A percentile compares a stretch with the other conserved stretches of the same genome.
Conservation (phyloP, 2,329 filamentous ascomycete species). For the Balansia obtecta region DNA sequence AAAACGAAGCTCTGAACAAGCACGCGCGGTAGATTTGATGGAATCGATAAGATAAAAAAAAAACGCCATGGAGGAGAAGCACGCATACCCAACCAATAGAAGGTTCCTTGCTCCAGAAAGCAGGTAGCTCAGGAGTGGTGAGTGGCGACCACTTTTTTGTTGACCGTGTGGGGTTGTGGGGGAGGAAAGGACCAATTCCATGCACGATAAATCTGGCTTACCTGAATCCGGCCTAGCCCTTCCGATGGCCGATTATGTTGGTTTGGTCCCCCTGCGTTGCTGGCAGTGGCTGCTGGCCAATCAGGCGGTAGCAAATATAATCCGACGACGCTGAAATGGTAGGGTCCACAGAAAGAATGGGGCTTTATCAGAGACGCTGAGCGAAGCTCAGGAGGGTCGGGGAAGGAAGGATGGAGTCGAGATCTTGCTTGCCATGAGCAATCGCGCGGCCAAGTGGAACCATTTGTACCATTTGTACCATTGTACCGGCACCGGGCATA, state of each 20-base stretch:
- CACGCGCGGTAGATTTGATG: conserved; percentile 8
- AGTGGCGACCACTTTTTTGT: neutral
- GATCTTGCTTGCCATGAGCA: neutral
- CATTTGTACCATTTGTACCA: too few species aligned
- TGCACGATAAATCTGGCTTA: neutral
- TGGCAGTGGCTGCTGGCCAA: conserved; percentile 4
- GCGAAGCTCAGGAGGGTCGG: conserved; percentile 7
- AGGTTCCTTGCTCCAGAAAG: too few species aligned
- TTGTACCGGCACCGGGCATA: neutral
- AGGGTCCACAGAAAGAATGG: neutral
- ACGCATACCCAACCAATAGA: too few species aligned
- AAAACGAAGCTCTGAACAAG: neutral
- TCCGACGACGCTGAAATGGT: conserved; percentile 2
- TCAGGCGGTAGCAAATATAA: conserved; percentile 9
- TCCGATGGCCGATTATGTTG: conserved; percentile 10
- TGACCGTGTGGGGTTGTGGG: neutral
- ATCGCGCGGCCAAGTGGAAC: too few species aligned
- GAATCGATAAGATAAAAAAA: conserved; percentile 7
- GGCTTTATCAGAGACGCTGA: neutral
- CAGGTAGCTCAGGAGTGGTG: too few species aligned
- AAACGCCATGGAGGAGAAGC: too few species aligned
- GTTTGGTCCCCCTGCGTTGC: conserved; percentile 7
- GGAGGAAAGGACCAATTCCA: neutral
- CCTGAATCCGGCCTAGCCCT: conserved; percentile 10
- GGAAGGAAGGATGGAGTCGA: neutral